phyloP scores from a whole-genome alignment of 306 rosid species.

The Comarum palustre region DNA sequence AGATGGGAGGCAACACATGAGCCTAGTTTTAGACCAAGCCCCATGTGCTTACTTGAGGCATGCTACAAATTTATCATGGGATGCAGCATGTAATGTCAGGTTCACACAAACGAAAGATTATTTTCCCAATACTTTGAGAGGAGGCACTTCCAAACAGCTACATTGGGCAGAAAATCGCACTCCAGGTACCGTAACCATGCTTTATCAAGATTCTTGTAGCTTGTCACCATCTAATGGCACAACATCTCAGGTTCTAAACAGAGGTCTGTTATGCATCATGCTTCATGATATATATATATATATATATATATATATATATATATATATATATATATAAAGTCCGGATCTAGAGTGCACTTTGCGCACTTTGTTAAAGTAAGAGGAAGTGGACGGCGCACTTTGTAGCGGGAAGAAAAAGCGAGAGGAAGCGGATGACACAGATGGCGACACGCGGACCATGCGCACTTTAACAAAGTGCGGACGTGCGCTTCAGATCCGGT shows the following conservation, averaged over 20 bases:
- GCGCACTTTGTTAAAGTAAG: too few species aligned
- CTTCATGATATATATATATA: background rate
- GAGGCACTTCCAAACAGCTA: constrained; percentile 24
- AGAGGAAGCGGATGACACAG: too few species aligned
- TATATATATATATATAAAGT: too few species aligned
- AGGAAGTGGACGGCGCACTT: too few species aligned
- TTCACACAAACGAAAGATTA: constrained; percentile 55
- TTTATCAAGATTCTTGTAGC: constrained; percentile 40
- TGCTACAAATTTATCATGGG: constrained; percentile 47
- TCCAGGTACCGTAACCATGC: constrained; percentile 29
- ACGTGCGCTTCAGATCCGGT: too few species aligned
- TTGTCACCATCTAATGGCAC: constrained; percentile 40
- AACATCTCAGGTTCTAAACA: constrained; percentile 34
- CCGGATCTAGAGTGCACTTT: too few species aligned
- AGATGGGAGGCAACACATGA: constrained; percentile 58
- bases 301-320: too few species aligned
- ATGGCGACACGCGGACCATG: too few species aligned
- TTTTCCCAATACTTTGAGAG: constrained; percentile 44
- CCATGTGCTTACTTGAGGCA: constrained; percentile 40
- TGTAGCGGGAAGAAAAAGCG: too few species aligned
- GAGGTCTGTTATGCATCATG: constrained; percentile 44
- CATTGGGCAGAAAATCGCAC: constrained; percentile 27
- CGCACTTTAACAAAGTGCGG: too few species aligned
- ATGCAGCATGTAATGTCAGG: constrained; percentile 31
- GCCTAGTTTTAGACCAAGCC: constrained; percentile 31